Percentiles rank a stretch among this genome's conserved stretches.
Conservation (phyloP, 495 filamentous ascomycete species). For the Friedmanniomyces endolithicus region DNA sequence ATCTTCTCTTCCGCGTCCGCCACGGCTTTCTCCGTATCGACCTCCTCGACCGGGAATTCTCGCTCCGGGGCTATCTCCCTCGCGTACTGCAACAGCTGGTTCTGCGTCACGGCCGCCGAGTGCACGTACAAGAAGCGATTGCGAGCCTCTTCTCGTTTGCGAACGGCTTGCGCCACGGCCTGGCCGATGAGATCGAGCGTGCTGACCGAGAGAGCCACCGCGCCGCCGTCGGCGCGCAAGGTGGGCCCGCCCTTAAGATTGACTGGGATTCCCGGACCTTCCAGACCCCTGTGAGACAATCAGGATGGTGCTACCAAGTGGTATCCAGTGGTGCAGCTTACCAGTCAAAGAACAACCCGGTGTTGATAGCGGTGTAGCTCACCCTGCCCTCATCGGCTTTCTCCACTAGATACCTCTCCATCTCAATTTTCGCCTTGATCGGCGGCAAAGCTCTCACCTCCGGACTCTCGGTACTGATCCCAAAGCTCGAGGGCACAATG, state of each 20-base stretch:
- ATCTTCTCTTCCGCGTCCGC: neutral
- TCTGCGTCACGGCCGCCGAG: constrained; percentile 9
- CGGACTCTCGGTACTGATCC: constrained; percentile 37
- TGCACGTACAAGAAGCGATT: constrained; percentile 17
- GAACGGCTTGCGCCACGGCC: constrained; percentile 7
- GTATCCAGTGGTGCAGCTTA: neutral
- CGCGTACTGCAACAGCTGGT: constrained; percentile 11
- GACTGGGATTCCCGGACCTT: neutral
- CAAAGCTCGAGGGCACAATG: constrained; percentile 56
- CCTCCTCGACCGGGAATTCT: neutral
- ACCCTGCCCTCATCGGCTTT: constrained; percentile 5
- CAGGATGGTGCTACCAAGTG: neutral
- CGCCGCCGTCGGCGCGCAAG: constrained; percentile 3
- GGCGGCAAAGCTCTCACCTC: constrained; percentile 12
- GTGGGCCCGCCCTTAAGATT: neutral
- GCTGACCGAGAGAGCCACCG: neutral
- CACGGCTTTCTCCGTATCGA: constrained; percentile 4
- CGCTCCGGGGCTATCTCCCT: constrained; percentile 3
- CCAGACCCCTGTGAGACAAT: neutral
- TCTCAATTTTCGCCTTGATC: neutral
- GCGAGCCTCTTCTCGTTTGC: constrained; percentile 3
- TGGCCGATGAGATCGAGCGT: constrained; percentile 11
- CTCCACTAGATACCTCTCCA: neutral
- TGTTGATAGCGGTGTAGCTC: constrained; percentile 8
- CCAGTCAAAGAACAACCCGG: constrained; percentile 14